Percentiles rank a stretch among this genome's conserved stretches.
These are phyloP conservation scores for Colletotrichum falcatum DNA, from an alignment of 2,329 filamentous ascomycete genomes.

Conservation along the genomic window DNA sequence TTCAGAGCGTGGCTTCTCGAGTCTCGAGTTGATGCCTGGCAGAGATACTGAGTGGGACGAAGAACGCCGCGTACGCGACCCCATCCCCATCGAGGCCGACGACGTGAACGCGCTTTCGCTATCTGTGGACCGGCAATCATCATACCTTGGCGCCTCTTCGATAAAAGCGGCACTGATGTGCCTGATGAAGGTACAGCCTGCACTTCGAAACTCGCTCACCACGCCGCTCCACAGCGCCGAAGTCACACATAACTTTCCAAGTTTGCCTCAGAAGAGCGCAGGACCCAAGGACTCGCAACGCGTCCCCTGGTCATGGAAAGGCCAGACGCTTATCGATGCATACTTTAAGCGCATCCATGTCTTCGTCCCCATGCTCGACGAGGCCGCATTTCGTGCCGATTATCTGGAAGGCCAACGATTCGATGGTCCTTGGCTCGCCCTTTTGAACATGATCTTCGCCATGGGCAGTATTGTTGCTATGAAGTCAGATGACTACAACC, in stretches of 20 bases:
- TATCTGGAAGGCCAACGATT: conserved; percentile 66
- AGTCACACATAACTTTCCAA: conserved; percentile 59
- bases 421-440: conserved; percentile 77
- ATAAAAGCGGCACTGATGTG: conserved; percentile 81
- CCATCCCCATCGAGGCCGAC: conserved; percentile 73
- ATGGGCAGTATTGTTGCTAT: conserved; percentile 78
- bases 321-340: conserved; percentile 77
- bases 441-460: conserved; percentile 82
- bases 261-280: conserved; percentile 56
- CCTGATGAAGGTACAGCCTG: conserved; percentile 69
- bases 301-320: conserved; percentile 71
- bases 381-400: conserved; percentile 73
- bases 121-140: conserved; percentile 67
- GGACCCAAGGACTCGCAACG: conserved; percentile 61
- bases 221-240: conserved; percentile 61
- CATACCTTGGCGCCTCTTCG: conserved; percentile 80
- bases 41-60: conserved; percentile 77
- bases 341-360: conserved; percentile 81
- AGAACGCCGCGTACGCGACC: conserved; percentile 64
- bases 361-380: conserved; percentile 80
- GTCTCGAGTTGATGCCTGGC: conserved; percentile 77
- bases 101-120: conserved; percentile 69
- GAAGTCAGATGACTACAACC: conserved; percentile 73
- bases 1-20: conserved; percentile 60
- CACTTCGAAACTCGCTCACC: conserved; percentile 58